Evolutionary conservation across 2,329 filamentous ascomycete species (phyloP), one percentile per base, ranked within the genome.

Genomic region (Diaporthe sp.): DNA sequence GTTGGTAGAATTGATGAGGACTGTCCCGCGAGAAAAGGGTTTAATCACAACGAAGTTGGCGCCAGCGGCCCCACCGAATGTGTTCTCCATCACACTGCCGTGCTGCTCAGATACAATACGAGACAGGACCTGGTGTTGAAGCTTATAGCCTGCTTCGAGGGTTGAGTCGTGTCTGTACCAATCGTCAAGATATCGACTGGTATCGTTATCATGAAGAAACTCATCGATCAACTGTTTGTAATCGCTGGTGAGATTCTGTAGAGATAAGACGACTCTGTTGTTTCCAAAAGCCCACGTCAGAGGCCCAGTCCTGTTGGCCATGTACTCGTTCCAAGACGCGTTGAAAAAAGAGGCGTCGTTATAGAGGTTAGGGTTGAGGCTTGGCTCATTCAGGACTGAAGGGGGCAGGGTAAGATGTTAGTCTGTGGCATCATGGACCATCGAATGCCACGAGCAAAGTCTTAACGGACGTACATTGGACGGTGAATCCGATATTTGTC

Each of bases 1-100:
- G 15, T 68, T 42, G 75, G 84, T 63, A 75, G 86, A 78, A 77
- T 83, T 76, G 80, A 87, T 81, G 74, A 84, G 84, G 53, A 86
- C 81, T n/a, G 80, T 82, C 31, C 84, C 85, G 6, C 84, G 83
- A 42, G 84, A 83, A 51, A 84, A 75, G 4, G 72, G 25, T 31
- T 74, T 67, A 22, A 53, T 17, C 1, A 74, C 47, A 28, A 39
- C 55, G 39, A 77, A 68, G 39, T 77, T 76, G 6, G 79, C 60
- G 9, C 77, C 78, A 68, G 80, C 79, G 31, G 85, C 77, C 1
- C 79, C 79, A 28, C 79, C 81, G n/a, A 78, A 77, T 20, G 77
- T 73, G 1, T 81, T 80, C 2, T 82, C 81, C 80, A 83, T 83
- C 73, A 87, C 81, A 7, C 86, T 79, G 44, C 84, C 83, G 0